phyloP scores from a whole-genome alignment of 345 rosid species.

The Eucalyptus sp. region DNA sequence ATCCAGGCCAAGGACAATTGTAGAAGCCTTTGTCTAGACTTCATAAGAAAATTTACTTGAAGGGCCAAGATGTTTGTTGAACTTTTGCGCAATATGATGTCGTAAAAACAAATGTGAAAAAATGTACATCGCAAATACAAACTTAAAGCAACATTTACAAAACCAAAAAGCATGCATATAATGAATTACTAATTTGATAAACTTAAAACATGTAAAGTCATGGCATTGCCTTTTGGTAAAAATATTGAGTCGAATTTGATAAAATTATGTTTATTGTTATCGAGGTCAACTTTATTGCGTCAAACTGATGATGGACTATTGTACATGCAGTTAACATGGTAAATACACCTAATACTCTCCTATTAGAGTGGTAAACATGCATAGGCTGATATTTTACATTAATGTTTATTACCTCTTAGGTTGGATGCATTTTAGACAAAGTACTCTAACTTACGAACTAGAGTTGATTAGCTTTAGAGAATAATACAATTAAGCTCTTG shows the following conservation, averaged over 20 bases:
- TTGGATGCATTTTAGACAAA: no score
- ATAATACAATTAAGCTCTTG: no score
- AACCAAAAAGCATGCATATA: neutral
- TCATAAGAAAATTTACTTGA: neutral
- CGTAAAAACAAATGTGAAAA: neutral
- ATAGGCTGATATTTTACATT: no score
- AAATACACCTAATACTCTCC: no score
- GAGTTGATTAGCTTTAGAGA: no score
- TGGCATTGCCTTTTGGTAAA: neutral
- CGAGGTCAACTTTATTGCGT: no score
- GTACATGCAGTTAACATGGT: no score
- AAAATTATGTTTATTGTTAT: neutral
- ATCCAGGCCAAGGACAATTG: neutral
- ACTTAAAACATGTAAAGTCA: neutral
- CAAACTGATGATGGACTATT: no score
- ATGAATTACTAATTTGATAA: neutral
- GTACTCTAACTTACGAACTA: no score
- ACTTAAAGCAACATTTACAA: neutral
- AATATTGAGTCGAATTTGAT: neutral
- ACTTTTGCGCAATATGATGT: neutral
- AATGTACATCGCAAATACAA: neutral
- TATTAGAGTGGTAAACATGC: no score
- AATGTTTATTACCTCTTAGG: no score
- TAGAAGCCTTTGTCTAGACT: neutral
- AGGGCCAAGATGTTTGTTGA: neutral